These are phyloP conservation scores for Fusarium neocosmosporiellum DNA, from an alignment of 2,329 filamentous ascomycete species.

Conservation along the genomic window DNA sequence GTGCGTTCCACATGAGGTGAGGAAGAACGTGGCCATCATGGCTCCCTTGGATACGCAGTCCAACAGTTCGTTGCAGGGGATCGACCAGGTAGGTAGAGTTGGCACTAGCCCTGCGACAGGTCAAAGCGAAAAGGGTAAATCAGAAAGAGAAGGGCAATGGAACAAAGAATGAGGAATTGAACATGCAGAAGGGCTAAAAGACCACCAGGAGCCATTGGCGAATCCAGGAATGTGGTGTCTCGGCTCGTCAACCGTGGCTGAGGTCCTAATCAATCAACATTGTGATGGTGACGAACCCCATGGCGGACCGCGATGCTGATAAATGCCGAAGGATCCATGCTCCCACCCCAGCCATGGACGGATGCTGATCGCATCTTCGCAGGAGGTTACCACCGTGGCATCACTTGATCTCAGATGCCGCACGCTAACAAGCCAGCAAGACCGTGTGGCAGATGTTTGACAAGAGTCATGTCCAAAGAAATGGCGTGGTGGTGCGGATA, in stretches of 20 bases:
- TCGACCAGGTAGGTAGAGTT: constrained; percentile 14
- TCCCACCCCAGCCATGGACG: constrained; percentile 4
- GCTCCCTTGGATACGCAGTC: background rate
- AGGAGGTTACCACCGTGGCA: constrained; percentile 22
- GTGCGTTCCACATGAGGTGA: constrained; percentile 17
- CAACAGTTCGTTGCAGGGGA: background rate
- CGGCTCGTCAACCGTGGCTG: background rate
- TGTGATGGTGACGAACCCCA: background rate
- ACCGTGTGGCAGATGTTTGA: constrained; percentile 24
- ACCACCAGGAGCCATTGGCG: background rate
- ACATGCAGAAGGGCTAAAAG: background rate
- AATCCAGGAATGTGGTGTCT: background rate
- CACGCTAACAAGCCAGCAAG: constrained; percentile 29
- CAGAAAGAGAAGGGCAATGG: background rate
- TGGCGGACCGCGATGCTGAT: constrained; percentile 20
- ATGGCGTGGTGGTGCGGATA: constrained; percentile 16
- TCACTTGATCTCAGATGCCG: constrained; percentile 41
- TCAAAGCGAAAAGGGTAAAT: constrained; percentile 11
- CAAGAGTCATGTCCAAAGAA: constrained; percentile 33
- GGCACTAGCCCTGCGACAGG: constrained; percentile 20
- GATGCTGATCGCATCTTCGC: constrained; percentile 28
- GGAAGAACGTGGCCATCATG: constrained; percentile 24
- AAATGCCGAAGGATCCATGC: constrained; percentile 20
- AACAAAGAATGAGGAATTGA: background rate
- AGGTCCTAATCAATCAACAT: background rate